These are phyloP conservation scores for Podila epicladia DNA, from an alignment of 192 early-diverging fungal species.

Conservation along the genomic window DNA sequence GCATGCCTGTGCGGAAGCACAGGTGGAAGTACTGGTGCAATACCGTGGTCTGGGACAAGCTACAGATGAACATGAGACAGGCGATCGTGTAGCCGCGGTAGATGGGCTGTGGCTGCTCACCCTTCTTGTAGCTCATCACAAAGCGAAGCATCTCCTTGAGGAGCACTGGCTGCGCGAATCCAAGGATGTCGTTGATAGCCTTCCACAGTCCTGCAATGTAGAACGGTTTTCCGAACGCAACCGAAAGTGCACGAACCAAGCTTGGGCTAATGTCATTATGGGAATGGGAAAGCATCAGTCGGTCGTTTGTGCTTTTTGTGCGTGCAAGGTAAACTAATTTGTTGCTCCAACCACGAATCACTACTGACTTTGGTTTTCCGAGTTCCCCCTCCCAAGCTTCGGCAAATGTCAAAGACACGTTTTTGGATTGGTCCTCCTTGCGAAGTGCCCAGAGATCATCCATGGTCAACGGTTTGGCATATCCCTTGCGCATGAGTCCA, in stretches of 20 bases:
- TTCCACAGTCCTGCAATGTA: constrained; percentile 83
- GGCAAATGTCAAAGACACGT: constrained; percentile 72
- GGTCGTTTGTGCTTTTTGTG: too few species aligned
- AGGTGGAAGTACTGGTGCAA: constrained; percentile 92
- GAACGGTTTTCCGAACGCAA: constrained; percentile 73
- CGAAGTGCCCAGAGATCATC: constrained; percentile 80
- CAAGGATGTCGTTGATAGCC: constrained; percentile 74
- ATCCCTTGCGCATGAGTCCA: constrained; percentile 82
- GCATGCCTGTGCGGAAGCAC: constrained; percentile 81
- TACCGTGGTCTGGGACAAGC: constrained; percentile 78
- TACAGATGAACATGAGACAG: constrained; percentile 80
- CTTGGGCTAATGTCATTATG: not conserved
- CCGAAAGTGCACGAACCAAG: constrained; percentile 59
- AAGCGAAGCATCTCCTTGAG: constrained; percentile 75
- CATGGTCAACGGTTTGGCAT: constrained; percentile 73
- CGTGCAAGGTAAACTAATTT: too few species aligned
- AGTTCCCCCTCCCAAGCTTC: constrained; percentile 76
- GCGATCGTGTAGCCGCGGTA: constrained; percentile 84
- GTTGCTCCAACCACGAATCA: too few species aligned
- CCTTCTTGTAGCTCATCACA: constrained; percentile 67
- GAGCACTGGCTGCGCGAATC: constrained; percentile 84
- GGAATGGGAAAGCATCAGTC: too few species aligned
- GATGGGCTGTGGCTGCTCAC: constrained; percentile 62
- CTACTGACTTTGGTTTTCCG: constrained; percentile 52
- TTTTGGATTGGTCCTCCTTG: constrained; percentile 62